These are phyloP conservation scores for Gleditsia sinensis DNA, from an alignment of 306 rosid genomes.

Conservation along the genomic window DNA sequence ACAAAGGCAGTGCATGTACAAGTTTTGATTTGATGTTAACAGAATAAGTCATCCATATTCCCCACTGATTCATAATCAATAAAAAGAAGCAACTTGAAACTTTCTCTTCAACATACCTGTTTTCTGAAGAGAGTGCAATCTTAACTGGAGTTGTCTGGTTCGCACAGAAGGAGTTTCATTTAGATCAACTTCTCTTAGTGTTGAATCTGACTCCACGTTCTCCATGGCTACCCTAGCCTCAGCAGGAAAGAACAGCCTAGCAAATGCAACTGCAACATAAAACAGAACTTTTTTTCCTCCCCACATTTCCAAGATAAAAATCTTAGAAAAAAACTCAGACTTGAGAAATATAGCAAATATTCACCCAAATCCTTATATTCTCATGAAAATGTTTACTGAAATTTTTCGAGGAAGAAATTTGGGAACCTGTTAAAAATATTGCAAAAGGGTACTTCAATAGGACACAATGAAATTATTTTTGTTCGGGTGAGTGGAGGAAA, in stretches of 20 bases:
- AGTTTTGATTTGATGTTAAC: neutral
- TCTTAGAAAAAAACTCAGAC: neutral
- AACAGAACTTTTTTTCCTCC: constrained; percentile 22
- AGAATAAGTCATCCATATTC: neutral
- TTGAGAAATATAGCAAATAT: too few species aligned
- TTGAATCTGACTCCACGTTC: constrained; percentile 66
- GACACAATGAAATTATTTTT: neutral
- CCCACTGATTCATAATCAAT: neutral
- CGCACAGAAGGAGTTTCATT: constrained; percentile 72
- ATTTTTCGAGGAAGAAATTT: neutral
- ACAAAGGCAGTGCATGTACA: constrained; percentile 25
- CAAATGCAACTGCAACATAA: constrained; percentile 72
- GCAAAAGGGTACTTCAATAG: neutral
- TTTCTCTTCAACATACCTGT: constrained; percentile 60
- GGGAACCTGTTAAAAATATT: neutral
- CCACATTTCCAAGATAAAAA: neutral
- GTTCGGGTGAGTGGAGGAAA: neutral
- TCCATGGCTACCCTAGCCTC: constrained; percentile 88
- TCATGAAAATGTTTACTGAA: neutral
- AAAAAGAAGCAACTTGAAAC: constrained; percentile 13
- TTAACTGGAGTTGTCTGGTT: constrained; percentile 62
- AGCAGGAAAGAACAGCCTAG: constrained; percentile 69
- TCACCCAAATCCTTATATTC: neutral
- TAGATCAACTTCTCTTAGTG: constrained; percentile 69
- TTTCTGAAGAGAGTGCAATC: constrained; percentile 53